phyloP scores from a whole-genome alignment of 345 rosid species.

The Lepidium didymum region DNA sequence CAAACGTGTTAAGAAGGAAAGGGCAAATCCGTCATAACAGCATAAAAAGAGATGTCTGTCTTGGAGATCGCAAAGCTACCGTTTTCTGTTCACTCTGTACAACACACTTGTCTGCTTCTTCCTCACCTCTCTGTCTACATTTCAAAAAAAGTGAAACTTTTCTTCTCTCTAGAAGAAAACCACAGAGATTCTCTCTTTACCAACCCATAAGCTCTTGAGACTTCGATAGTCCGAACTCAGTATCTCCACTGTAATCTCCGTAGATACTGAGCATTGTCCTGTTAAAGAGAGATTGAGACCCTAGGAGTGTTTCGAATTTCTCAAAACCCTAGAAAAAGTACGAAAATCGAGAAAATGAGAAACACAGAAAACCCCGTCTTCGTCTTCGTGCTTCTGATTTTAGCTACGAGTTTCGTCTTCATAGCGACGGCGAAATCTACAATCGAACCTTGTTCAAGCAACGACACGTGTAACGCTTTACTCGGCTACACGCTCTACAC shows the following conservation, averaged over 20 bases:
- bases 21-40: slow-evolving; percentile 19
- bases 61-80: slow-evolving; percentile 27
- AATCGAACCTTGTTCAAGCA: slow-evolving; percentile 92
- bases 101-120: slow-evolving; percentile 27
- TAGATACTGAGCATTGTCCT: neutral
- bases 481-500: slow-evolving; percentile 96
- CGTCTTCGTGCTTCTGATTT: slow-evolving; percentile 8
- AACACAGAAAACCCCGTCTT: slow-evolving; percentile 18
- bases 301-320: neutral
- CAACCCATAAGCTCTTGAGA: neutral
- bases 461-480: slow-evolving; percentile 75
- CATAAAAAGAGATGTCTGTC: slow-evolving; percentile 1
- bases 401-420: slow-evolving; percentile 26
- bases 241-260: neutral
- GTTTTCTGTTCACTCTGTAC: slow-evolving; percentile 30
- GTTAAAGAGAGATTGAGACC: neutral
- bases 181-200: slow-evolving; percentile 1
- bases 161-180: slow-evolving; percentile 2
- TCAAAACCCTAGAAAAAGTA: neutral
- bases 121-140: slow-evolving; percentile 13
- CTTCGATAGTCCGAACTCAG: neutral
- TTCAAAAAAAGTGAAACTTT: slow-evolving; percentile 6
- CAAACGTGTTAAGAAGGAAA: neutral
- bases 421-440: slow-evolving; percentile 61
- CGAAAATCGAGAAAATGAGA: slow-evolving; percentile 28